A percentile compares a stretch with the other conserved stretches of the same genome.
Conservation (phyloP, 371 early-diverging fungal genomes). For the Syncephalastrum sp. region DNA sequence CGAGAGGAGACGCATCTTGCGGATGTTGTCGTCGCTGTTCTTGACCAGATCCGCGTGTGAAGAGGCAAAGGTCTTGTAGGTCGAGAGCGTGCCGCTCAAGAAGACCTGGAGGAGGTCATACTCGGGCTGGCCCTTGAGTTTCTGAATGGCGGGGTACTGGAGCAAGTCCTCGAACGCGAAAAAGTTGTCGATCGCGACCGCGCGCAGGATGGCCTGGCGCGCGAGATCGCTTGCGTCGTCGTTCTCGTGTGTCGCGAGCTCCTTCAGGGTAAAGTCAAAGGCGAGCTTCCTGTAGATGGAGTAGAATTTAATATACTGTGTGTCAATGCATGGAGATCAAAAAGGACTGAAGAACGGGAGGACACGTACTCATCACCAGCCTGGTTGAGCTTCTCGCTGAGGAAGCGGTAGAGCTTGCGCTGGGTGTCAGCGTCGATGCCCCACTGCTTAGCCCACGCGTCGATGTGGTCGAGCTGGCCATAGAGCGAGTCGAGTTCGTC, state of each 20-base stretch:
- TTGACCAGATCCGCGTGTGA: constrained; percentile 51
- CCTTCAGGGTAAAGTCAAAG: constrained; percentile 68
- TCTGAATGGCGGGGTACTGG: constrained; percentile 70
- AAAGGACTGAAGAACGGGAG: background rate
- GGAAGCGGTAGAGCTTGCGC: constrained; percentile 59
- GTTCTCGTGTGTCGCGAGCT: constrained; percentile 54
- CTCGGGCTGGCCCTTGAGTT: constrained; percentile 59
- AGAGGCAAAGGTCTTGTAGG: constrained; percentile 62
- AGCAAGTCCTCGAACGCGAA: constrained; percentile 82
- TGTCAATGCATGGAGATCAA: background rate
- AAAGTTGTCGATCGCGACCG: constrained; percentile 71
- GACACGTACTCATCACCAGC: constrained; percentile 61
- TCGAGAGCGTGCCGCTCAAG: constrained; percentile 66
- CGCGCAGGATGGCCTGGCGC: constrained; percentile 62
- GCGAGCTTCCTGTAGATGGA: constrained; percentile 41
- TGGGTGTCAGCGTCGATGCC: constrained; percentile 57
- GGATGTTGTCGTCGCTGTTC: constrained; percentile 56
- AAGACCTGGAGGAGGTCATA: constrained; percentile 77
- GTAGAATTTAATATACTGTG: background rate
- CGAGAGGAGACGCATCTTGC: constrained; percentile 87
- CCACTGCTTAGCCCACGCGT: constrained; percentile 78
- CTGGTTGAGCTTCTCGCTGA: constrained; percentile 66
- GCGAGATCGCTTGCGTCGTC: constrained; percentile 34
- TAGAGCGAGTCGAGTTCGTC: constrained; percentile 73
- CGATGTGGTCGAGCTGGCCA: constrained; percentile 64